These are phyloP conservation scores for Cynara cardunculus DNA, from an alignment of 129 eudicot species.

Conservation along the genomic window DNA sequence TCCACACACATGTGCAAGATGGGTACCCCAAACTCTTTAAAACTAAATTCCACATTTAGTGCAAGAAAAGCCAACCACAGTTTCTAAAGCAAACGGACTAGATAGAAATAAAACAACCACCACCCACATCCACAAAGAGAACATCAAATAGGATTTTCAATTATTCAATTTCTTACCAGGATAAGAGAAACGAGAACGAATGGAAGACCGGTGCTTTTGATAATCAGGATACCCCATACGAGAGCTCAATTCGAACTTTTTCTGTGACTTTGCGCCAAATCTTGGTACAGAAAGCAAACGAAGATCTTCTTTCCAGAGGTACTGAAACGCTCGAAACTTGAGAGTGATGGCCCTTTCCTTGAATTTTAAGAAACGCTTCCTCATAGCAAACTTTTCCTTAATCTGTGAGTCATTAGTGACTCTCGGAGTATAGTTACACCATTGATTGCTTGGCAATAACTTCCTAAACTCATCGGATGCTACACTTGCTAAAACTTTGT, in stretches of 20 bases:
- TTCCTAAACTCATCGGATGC: slow-evolving; percentile 51
- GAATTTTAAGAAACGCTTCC: slow-evolving; percentile 50
- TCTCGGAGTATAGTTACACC: slow-evolving; percentile 17
- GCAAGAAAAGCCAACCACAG: background rate
- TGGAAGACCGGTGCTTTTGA: slow-evolving; percentile 61
- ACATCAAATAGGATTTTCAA: background rate
- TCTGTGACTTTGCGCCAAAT: slow-evolving; percentile 55
- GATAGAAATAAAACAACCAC: too few relatives aligned
- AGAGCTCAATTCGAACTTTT: slow-evolving; percentile 50
- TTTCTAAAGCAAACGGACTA: background rate
- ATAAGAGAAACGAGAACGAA: slow-evolving; percentile 48
- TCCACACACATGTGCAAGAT: background rate
- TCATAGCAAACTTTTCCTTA: slow-evolving; percentile 41
- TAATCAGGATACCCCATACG: slow-evolving; percentile 35
- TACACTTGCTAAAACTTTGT: slow-evolving; percentile 46
- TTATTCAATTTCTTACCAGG: slow-evolving; percentile 50
- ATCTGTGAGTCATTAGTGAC: slow-evolving; percentile 20
- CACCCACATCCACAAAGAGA: background rate
- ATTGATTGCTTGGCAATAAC: slow-evolving; percentile 39
- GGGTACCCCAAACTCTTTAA: background rate
- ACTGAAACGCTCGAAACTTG: slow-evolving; percentile 64
- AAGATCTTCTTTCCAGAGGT: slow-evolving; percentile 80
- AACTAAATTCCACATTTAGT: background rate
- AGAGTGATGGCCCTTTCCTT: slow-evolving; percentile 63
- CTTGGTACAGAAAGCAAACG: slow-evolving; percentile 57